phyloP scores from a whole-genome alignment of 495 filamentous ascomycete species.

The Penicillium goetzii region DNA sequence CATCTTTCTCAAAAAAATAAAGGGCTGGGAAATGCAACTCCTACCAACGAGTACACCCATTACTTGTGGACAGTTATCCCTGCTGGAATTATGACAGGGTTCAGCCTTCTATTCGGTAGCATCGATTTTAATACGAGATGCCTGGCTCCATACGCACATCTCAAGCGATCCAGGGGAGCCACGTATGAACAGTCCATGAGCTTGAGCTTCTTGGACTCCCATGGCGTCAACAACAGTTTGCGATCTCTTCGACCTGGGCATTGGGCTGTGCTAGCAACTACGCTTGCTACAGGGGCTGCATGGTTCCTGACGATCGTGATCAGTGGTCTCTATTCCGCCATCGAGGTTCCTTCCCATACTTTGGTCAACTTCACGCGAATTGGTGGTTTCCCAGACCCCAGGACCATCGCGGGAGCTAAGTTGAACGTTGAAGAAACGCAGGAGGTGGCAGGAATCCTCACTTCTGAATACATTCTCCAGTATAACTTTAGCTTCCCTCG shows the following conservation, averaged over 20 bases:
- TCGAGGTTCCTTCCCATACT: slow-evolving; percentile 6
- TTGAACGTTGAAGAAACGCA: neutral
- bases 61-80: slow-evolving; percentile 23
- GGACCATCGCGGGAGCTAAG: slow-evolving; percentile 6
- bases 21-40: slow-evolving; percentile 16
- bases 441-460: slow-evolving; percentile 7
- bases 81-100: slow-evolving; percentile 13
- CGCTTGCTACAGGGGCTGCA: slow-evolving; percentile 9
- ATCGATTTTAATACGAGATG: slow-evolving; percentile 22
- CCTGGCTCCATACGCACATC: slow-evolving; percentile 19
- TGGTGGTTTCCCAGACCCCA: slow-evolving; percentile 9
- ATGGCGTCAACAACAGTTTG: slow-evolving; percentile 1
- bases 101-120: slow-evolving; percentile 10
- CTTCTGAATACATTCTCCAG: slow-evolving; percentile 17
- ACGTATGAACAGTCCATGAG: slow-evolving; percentile 13
- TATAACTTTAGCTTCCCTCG: slow-evolving; percentile 21
- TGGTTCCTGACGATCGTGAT: slow-evolving; percentile 21
- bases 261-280: slow-evolving; percentile 19
- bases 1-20: slow-evolving; percentile 15
- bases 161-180: slow-evolving; percentile 5
- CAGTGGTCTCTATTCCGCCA: slow-evolving; percentile 21
- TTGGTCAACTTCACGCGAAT: slow-evolving; percentile 12
- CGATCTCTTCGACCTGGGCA: slow-evolving; percentile 6
- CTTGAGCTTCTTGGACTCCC: slow-evolving; percentile 15
- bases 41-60: slow-evolving; percentile 3